Base-by-base conservation (phyloP, 306 rosid species). In the Malus fusca region DNA sequence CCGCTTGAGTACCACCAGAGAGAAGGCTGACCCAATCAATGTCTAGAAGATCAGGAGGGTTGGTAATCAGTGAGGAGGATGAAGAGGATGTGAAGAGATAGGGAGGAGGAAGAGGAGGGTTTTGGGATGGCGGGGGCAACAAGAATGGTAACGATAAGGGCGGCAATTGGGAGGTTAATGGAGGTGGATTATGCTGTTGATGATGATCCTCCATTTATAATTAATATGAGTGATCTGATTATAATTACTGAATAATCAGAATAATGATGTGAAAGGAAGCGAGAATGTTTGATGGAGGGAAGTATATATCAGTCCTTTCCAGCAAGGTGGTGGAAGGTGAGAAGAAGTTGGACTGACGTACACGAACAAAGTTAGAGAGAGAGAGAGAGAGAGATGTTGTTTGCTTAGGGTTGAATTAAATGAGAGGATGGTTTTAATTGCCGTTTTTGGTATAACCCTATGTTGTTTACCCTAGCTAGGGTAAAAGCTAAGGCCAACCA, bases 21-120 rank as follows among this genome's bases (percentile, higher is more conserved):
- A 90, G 87, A 67, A 91, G 71, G 75, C 79, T 77, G 23, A 78
- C 81, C 98, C 98, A 93, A 15, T 93, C 96, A 40, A 88, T 88
- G 3, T 86, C 90, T 6, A 52, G 80, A 30, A 80, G 66, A 12
- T 52, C 63, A 61, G 80, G 73, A 40, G 22, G 85, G 46, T 76
- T 86, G 23, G 18, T 26, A 37, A 31, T 18, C 14, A 67, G 26
- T 0, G 79, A 60, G 1, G 78, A 70, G 8, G 81, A 44, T 4
- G 69, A 56, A 10, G 70, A 28, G 31, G 82, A 70, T 1, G 88
- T 77, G 79, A 88, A 83, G 74, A 82, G 73, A 66, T 78, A 88
- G 12, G 84, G 82, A 60, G 66, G 35, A 60, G 82, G 13, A 12
- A 12, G 62, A 56, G 28, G 62, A 73, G 84, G 31, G 72, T 70